These are phyloP conservation scores for Fragaria nilgerrensis DNA, from an alignment of 306 rosid genomes.

Conservation along the genomic window DNA sequence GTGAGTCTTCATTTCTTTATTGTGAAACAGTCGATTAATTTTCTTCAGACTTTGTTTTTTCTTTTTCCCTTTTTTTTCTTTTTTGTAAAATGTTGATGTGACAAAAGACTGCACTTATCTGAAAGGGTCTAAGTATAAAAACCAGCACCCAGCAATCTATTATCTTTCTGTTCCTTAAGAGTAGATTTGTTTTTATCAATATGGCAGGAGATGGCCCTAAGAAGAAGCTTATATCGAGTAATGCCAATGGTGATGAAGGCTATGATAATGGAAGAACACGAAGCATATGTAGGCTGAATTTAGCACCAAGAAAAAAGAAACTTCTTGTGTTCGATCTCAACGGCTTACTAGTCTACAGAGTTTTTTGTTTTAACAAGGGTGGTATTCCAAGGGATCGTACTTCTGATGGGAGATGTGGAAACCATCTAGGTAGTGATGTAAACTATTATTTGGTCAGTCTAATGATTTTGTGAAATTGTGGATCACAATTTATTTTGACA, in stretches of 20 bases:
- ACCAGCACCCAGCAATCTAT: neutral
- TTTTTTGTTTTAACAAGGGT: neutral
- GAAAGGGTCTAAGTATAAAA: neutral
- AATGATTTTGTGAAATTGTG: neutral
- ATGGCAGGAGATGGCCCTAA: neutral
- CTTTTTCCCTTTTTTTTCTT: neutral
- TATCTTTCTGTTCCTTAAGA: neutral
- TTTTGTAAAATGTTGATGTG: neutral
- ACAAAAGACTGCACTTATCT: neutral
- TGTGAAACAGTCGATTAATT: neutral
- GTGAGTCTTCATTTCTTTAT: slow-evolving; percentile 33
- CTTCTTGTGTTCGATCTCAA: slow-evolving; percentile 15
- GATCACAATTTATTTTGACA: neutral
- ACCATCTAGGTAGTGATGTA: slow-evolving; percentile 1
- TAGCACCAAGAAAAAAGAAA: slow-evolving; percentile 23
- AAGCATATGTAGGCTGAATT: slow-evolving; percentile 15
- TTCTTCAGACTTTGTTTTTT: neutral
- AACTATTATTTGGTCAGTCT: neutral
- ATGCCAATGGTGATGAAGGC: neutral
- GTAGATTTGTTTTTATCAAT: neutral
- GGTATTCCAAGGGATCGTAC: slow-evolving; percentile 1
- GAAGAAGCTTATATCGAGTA: neutral
- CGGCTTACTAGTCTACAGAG: slow-evolving; percentile 19
- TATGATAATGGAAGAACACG: neutral
- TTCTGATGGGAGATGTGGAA: slow-evolving; percentile 17